phyloP scores from a whole-genome alignment of 306 rosid genomes.

The Vicia sativa region DNA sequence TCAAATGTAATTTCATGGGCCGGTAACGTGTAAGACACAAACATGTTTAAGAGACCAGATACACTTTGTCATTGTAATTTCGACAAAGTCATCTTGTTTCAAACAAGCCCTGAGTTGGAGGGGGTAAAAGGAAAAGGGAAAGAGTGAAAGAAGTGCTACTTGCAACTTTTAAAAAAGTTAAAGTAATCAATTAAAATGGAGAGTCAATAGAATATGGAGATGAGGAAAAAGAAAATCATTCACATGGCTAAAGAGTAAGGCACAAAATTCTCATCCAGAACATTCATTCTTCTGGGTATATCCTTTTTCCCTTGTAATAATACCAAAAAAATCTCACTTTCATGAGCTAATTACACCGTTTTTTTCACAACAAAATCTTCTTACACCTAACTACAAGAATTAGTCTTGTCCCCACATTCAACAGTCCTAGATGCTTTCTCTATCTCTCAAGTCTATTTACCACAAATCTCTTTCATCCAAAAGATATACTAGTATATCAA shows the following conservation, averaged over 20 bases:
- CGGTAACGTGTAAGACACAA: too few relatives aligned
- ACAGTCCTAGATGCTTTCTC: constrained; percentile 35
- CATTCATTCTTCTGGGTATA: constrained; percentile 48
- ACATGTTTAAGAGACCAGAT: too few relatives aligned
- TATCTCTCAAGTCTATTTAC: constrained; percentile 46
- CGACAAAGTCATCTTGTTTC: too few relatives aligned
- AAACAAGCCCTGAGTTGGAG: too few relatives aligned
- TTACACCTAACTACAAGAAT: constrained; percentile 49
- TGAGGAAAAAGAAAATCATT: constrained; percentile 50
- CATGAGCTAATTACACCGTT: constrained; percentile 52
- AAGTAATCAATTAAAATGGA: constrained; percentile 52
- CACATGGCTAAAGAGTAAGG: constrained; percentile 54
- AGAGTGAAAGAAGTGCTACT: constrained; percentile 16
- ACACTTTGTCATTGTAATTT: too few relatives aligned
- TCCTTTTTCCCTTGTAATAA: constrained; percentile 31
- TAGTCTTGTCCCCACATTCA: constrained; percentile 44
- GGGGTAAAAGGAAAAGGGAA: too few relatives aligned
- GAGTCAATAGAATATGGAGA: constrained; percentile 48
- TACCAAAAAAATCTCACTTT: constrained; percentile 43
- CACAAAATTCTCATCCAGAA: constrained; percentile 47
- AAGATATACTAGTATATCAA: constrained; percentile 44
- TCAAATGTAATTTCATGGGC: too few relatives aligned
- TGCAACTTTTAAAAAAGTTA: constrained; percentile 65
- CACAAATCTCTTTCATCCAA: constrained; percentile 51
- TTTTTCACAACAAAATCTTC: constrained; percentile 47